Percentiles rank a stretch among this genome's conserved stretches.
phyloP scores from a whole-genome alignment of 192 early-diverging fungal species.

The Geranomyces michiganensis region DNA sequence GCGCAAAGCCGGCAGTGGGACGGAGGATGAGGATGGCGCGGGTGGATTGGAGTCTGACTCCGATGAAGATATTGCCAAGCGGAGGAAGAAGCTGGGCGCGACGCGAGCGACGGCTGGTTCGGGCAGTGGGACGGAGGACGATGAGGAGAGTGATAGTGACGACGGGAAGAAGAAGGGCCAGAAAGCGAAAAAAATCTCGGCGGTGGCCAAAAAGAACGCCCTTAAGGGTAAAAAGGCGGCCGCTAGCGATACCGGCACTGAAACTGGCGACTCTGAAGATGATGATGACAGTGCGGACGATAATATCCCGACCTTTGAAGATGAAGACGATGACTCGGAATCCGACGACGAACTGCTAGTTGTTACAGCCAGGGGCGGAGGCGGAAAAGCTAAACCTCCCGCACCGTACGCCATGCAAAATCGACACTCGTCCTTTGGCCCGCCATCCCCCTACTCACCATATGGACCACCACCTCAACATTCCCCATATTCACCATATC shows the following conservation, averaged over 20 bases:
- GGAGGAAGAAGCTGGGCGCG: background rate
- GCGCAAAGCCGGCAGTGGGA: background rate
- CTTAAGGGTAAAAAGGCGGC: background rate
- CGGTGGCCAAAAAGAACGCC: background rate
- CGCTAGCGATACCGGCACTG: background rate
- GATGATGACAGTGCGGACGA: background rate
- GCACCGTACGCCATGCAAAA: background rate
- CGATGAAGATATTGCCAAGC: background rate
- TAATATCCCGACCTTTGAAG: background rate
- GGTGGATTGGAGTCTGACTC: background rate
- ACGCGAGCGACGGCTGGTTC: background rate
- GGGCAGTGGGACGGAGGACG: slow-evolving; percentile 7
- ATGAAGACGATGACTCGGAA: background rate
- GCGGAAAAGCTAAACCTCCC: background rate
- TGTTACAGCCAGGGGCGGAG: background rate
- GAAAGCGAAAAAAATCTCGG: background rate
- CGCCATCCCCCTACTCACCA: background rate
- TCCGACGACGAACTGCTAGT: slow-evolving; percentile 8
- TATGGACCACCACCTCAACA: background rate
- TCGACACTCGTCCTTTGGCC: background rate
- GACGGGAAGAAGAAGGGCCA: background rate
- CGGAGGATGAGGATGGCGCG: slow-evolving; percentile 2
- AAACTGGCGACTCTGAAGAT: slow-evolving; percentile 8
- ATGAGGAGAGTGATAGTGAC: background rate
- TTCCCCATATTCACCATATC: background rate